phyloP scores from a whole-genome alignment of 768 basidiomycete genomes.

The Kockovaella imperatae region DNA sequence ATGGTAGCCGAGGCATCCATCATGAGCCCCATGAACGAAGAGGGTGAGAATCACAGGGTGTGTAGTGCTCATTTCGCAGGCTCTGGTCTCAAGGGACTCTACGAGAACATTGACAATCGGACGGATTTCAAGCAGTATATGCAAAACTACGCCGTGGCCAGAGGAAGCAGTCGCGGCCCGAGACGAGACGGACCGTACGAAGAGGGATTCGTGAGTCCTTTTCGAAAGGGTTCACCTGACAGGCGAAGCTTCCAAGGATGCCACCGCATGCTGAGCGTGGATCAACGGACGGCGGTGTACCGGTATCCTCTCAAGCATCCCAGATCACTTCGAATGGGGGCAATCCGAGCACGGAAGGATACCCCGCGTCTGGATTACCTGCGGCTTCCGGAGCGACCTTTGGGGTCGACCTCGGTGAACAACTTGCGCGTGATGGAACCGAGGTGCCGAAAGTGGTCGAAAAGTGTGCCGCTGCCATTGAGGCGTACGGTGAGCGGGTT shows the following conservation, averaged over 20 bases:
- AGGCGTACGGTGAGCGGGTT: conserved; percentile 60
- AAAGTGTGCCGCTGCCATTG: conserved; percentile 86
- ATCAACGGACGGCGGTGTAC: background rate
- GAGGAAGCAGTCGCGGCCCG: conserved; percentile 62
- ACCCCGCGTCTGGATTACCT: conserved; percentile 28
- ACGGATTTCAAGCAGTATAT: conserved; percentile 92
- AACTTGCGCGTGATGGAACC: conserved; percentile 81
- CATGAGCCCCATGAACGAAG: conserved; percentile 55
- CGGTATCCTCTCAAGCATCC: conserved; percentile 11
- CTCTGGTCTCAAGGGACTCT: conserved; percentile 72
- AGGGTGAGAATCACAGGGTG: conserved; percentile 30
- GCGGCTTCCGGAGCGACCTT: conserved; percentile 60
- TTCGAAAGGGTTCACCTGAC: background rate
- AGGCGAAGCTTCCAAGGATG: conserved; percentile 34
- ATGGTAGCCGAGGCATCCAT: conserved; percentile 81
- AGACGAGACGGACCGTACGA: conserved; percentile 80
- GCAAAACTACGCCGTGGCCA: conserved; percentile 93
- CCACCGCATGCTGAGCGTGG: conserved; percentile 37
- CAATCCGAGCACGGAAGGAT: conserved; percentile 16
- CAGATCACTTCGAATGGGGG: conserved; percentile 42
- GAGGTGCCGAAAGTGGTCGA: conserved; percentile 81
- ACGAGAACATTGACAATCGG: conserved; percentile 88
- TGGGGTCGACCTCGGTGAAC: conserved; percentile 83
- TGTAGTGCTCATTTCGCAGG: conserved; percentile 42
- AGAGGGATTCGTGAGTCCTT: conserved; percentile 82